Evolutionary conservation across 768 basidiomycete genomes (phyloP).

Genomic region (Pleurotus cornucopiae): DNA sequence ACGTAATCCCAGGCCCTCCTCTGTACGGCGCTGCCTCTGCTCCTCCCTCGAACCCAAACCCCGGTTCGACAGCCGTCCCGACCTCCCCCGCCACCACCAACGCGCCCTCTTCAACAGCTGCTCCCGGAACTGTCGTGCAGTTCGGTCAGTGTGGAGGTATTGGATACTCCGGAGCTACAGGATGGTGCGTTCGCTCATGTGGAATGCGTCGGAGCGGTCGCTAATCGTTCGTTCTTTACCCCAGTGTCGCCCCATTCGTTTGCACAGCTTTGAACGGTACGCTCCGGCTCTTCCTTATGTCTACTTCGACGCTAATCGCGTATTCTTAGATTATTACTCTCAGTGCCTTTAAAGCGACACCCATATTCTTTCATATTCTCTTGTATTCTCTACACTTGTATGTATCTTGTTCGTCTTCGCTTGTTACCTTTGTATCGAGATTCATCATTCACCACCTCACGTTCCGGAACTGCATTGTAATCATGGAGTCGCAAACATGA

Average conservation of each 20-base stretch:
- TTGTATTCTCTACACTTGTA: no score
- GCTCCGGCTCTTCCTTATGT: background rate
- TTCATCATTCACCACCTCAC: no score
- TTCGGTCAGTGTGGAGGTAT: constrained; percentile 41
- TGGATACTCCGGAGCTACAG: constrained; percentile 32
- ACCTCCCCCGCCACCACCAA: no score
- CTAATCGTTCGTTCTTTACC: background rate
- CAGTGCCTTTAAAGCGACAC: background rate
- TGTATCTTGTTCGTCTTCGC: no score
- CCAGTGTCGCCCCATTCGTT: constrained; percentile 30
- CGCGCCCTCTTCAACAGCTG: no score
- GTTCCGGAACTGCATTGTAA: no score
- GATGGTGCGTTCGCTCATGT: constrained; percentile 23
- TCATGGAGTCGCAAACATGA: no score
- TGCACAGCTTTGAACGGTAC: constrained; percentile 31
- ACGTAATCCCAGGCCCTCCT: constrained; percentile 39
- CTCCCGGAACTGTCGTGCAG: constrained; percentile 28
- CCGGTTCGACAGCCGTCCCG: background rate
- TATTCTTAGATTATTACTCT: background rate
- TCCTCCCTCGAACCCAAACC: constrained; percentile 15
- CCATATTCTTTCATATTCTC: no score
- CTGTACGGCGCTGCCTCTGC: constrained; percentile 35
- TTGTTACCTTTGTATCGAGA: no score
- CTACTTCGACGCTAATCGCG: background rate
- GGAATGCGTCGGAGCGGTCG: no score